Percentiles rank a stretch among this genome's conserved stretches.
These are phyloP conservation scores for Tetrahymena malaccensis DNA, from an alignment of 73 alveolate species.

Conservation along the genomic window DNA sequence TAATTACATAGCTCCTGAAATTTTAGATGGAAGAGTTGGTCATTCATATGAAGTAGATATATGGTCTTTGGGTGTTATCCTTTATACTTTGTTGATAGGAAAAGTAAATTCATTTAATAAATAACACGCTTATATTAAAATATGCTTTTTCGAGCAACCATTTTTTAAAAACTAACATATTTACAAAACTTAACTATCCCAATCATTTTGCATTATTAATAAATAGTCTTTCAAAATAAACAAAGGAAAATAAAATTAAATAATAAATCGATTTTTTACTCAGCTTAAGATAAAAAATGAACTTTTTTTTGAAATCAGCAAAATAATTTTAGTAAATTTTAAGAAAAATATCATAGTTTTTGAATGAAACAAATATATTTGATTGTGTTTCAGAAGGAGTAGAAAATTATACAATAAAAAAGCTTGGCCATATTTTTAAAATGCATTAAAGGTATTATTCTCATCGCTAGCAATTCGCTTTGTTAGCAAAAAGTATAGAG, in stretches of 20 bases:
- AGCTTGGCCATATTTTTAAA: background rate
- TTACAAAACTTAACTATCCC: background rate
- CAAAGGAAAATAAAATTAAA: background rate
- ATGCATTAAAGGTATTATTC: background rate
- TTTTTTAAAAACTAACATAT: background rate
- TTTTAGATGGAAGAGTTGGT: conserved; percentile 85
- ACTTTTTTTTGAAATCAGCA: background rate
- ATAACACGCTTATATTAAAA: background rate
- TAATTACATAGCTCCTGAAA: conserved; percentile 97
- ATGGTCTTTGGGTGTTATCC: conserved; percentile 95
- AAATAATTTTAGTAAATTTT: background rate
- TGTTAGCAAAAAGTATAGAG: background rate
- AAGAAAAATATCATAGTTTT: too few relatives aligned
- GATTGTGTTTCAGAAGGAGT: background rate
- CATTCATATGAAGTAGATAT: conserved; percentile 97
- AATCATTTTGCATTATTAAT: background rate
- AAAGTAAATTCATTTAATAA: conserved; percentile 13
- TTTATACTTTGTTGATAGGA: conserved; percentile 91
- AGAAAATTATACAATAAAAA: too few relatives aligned
- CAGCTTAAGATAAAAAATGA: background rate
- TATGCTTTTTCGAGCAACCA: background rate
- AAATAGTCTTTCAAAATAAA: background rate
- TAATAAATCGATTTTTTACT: too few relatives aligned
- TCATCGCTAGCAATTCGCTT: background rate
- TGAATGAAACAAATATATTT: too few relatives aligned